phyloP scores from a whole-genome alignment of 768 basidiomycete species.

The Chlorophyllum brunneum region DNA sequence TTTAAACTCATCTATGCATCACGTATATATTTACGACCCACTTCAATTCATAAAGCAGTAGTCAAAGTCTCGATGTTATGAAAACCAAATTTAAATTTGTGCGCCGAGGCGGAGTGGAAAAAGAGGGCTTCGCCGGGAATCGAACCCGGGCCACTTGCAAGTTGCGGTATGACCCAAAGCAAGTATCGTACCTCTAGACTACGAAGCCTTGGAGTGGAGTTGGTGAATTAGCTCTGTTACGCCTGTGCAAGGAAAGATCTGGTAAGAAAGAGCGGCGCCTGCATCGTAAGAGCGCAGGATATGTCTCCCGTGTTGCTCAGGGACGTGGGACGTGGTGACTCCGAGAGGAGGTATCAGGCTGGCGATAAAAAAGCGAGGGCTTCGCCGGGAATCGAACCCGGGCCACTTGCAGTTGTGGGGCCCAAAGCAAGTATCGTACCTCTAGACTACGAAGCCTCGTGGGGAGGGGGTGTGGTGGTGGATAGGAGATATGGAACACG shows the following conservation, averaged over 20 bases:
- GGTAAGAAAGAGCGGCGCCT: no score
- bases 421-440: conserved; percentile 54
- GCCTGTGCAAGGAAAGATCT: no score
- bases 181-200: conserved; percentile 45
- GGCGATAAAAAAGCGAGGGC: conserved; percentile 21
- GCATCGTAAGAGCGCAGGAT: no score
- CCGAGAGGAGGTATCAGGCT: not conserved
- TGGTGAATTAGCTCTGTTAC: not conserved
- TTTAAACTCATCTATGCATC: not conserved
- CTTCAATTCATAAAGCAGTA: not conserved
- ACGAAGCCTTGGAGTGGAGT: conserved; percentile 20
- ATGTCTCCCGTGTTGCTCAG: no score
- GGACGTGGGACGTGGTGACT: no score
- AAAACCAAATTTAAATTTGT: no score
- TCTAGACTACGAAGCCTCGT: conserved; percentile 28
- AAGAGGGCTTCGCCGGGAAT: conserved; percentile 41
- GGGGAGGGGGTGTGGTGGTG: not conserved
- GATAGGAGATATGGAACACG: not conserved
- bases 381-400: conserved; percentile 49
- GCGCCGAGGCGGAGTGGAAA: no score
- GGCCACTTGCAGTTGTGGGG: conserved; percentile 38
- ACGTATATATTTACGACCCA: not conserved
- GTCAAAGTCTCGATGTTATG: not conserved
- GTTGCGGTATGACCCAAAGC: conserved; percentile 34
- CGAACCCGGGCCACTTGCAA: conserved; percentile 50